These are phyloP conservation scores for Vitis vinifera DNA, from an alignment of 164 flowering plant genomes.

Conservation along the genomic window ASM3070453v1 NC_081821.1:14636501-14637000, in stretches of 20 bases:
- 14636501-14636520: too few relatives aligned
- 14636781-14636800: not conserved
- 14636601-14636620: too few relatives aligned
- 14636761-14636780: not conserved
- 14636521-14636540: too few relatives aligned
- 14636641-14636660: too few relatives aligned
- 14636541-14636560: too few relatives aligned
- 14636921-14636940: not conserved
- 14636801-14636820: constrained; percentile 54
- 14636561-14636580: too few relatives aligned
- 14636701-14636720: too few relatives aligned
- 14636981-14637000: constrained; percentile 19
- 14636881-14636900: constrained; percentile 66
- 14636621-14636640: too few relatives aligned
- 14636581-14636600: too few relatives aligned
- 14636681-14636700: too few relatives aligned
- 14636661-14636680: too few relatives aligned
- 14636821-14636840: constrained; percentile 48
- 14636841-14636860: constrained; percentile 53
- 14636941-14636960: not conserved
- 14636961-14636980: not conserved
- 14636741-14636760: not conserved
- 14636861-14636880: constrained; percentile 57
- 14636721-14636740: not conserved
- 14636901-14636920: constrained; percentile 36